Evolutionary conservation across 129 eudicot genomes (phyloP).

Genomic region (Helichrysum umbraculigerum): DNA sequence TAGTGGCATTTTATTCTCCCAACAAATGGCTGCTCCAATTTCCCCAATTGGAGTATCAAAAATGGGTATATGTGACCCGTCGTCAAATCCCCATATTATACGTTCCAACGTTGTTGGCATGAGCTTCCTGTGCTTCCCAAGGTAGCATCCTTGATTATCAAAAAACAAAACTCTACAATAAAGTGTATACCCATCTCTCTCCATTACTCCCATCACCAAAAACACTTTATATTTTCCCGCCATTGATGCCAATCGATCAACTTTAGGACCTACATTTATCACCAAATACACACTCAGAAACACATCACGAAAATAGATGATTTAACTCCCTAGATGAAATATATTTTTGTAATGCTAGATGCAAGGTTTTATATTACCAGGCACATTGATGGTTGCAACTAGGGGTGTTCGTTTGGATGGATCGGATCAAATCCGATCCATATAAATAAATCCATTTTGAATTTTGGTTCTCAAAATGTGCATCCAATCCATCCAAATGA

Average conservation of each 20-base stretch:
- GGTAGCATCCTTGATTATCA: conserved; percentile 82
- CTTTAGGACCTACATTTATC: too few species aligned
- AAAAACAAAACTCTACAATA: conserved; percentile 81
- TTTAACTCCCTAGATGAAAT: neutral
- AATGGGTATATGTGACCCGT: conserved; percentile 88
- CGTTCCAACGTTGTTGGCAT: conserved; percentile 96
- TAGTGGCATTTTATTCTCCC: conserved; percentile 98
- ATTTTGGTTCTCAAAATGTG: too few species aligned
- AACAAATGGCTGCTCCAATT: conserved; percentile 97
- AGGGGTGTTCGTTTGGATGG: too few species aligned
- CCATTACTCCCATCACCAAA: too few species aligned
- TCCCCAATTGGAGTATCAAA: conserved; percentile 87
- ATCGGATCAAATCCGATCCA: too few species aligned
- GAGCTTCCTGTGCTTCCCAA: conserved; percentile 88
- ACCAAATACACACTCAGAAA: conserved; percentile 3
- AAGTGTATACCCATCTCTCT: conserved; percentile 88
- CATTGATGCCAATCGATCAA: too few species aligned
- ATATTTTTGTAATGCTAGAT: neutral
- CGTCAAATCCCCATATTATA: conserved; percentile 96
- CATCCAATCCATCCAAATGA: too few species aligned
- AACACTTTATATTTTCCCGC: too few species aligned
- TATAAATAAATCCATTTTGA: too few species aligned
- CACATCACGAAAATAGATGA: neutral
- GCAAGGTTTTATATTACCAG: conserved; percentile 48
- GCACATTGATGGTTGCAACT: conserved; percentile 88